Evolutionary conservation across 2,329 filamentous ascomycete genomes (phyloP), one percentile per base, ranked within the genome.

Genomic region (Ophiosphaerella narmari): DNA sequence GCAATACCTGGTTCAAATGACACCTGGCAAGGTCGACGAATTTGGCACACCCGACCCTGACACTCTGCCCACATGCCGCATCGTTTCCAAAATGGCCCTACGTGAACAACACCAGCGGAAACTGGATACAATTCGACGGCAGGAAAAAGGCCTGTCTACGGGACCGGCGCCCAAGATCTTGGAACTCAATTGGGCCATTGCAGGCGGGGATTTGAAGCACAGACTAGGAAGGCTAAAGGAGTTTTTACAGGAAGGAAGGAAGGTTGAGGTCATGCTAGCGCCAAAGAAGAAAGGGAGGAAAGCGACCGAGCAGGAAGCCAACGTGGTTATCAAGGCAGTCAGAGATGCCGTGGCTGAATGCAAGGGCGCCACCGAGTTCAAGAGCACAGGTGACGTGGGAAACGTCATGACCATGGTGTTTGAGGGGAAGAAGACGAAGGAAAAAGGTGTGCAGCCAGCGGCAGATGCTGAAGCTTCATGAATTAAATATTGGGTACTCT

Each of bases 171-270:
- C 73, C 13, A 97, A 97, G 76, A 87, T 87, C 67, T 73, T 97
- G n/a, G 92, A 97, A 75, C 63, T 97, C 62, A 93, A 91, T 72
- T 97, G 92, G 92, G 86, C 87, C 31, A 95, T 96, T 65, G 86
- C 86, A 53, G 67, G 74, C 11, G 83, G 93, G 67, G 92, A 97
- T 76, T 72, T 96, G 44, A 75, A 75, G n/a, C 86, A 89, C 70
- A 45, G 70, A 21, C 31, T 73, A 13, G 54, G 55, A 9, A 70
- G 63, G 26, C 36, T 94, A 71, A 82, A 82, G 65, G 79, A 76
- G 46, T 96, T 96, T 68, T 68, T 97, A 67, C 76, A 71, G 7
- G 90, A 90, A 71, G 91, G 91, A 1, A 81, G 83, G 68, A 85
- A 81, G 67, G 90, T 97, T 16, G 87, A 94, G 68, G 67, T 97